Percentiles rank a stretch among this genome's conserved stretches.
Evolutionary conservation across 331 rosid genomes (phyloP).

Genomic region (Rhamnella rubrinervis): DNA sequence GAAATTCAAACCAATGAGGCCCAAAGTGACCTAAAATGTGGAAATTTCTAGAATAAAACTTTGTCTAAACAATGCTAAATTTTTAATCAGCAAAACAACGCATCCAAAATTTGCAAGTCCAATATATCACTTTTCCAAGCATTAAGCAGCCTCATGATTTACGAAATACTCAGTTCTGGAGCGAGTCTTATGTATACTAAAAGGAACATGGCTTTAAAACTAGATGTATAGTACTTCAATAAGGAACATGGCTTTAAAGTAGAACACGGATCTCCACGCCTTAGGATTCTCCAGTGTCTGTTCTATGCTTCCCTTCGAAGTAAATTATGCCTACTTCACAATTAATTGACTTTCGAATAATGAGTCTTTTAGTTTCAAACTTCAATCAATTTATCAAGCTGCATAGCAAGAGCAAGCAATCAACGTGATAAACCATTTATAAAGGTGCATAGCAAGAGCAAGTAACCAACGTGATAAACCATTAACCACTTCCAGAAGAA

Average conservation of each 20-base stretch:
- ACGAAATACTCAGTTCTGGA: neutral
- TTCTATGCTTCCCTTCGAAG: neutral
- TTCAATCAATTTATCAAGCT: neutral
- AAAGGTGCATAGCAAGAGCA: neutral
- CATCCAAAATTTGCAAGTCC: neutral
- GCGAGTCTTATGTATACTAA: neutral
- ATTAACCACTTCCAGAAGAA: neutral
- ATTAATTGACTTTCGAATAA: neutral
- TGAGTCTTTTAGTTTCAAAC: neutral
- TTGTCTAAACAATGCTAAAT: no score
- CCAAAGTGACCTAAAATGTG: no score
- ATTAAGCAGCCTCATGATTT: neutral
- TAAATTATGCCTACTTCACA: neutral
- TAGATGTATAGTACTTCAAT: no score
- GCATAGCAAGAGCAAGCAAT: neutral
- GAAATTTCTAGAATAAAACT: no score
- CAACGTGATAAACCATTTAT: neutral
- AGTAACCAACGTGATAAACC: neutral
- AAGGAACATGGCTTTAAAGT: neutral
- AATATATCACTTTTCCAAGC: neutral
- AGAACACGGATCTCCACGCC: neutral
- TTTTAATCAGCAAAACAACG: neutral
- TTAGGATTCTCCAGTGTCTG: neutral
- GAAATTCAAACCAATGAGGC: no score
- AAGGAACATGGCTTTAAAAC: neutral